Evolutionary conservation across 352 stramenopile genomes (phyloP).

Genomic region (Pythium graminicola): DNA sequence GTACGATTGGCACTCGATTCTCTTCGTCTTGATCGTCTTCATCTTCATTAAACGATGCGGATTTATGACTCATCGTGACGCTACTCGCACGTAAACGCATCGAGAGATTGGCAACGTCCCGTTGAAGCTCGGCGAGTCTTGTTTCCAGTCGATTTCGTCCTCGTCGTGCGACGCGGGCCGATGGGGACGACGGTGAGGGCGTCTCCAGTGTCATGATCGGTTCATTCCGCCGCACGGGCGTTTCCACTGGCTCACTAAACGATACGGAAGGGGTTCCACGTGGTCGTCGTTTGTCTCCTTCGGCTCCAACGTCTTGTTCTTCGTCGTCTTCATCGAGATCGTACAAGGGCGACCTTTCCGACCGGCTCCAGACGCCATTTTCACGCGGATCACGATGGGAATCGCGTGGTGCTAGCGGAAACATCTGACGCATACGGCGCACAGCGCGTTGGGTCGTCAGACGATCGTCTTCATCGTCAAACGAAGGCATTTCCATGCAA

Average conservation of each 20-base stretch:
- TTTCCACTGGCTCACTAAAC: slow-evolving; percentile 23
- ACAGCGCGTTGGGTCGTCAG: background rate
- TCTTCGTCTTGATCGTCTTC: background rate
- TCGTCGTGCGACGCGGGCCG: slow-evolving; percentile 4
- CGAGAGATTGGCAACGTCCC: slow-evolving; percentile 68
- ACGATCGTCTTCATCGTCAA: slow-evolving; percentile 21
- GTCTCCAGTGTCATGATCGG: slow-evolving; percentile 1
- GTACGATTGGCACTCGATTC: background rate
- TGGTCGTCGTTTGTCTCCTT: background rate
- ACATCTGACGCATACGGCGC: slow-evolving; percentile 4
- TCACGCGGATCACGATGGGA: background rate
- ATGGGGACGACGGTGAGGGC: slow-evolving; percentile 28
- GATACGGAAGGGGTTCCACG: slow-evolving; percentile 20
- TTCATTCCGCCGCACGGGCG: background rate
- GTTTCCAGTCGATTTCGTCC: slow-evolving; percentile 55
- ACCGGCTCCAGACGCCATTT: background rate
- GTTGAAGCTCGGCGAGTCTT: slow-evolving; percentile 63
- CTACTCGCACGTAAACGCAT: slow-evolving; percentile 47
- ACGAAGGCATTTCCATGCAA: slow-evolving; percentile 13
- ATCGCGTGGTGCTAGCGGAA: background rate
- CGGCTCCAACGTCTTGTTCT: background rate
- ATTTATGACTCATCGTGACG: slow-evolving; percentile 17
- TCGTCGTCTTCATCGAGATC: slow-evolving; percentile 1
- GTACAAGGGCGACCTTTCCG: background rate
- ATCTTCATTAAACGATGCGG: slow-evolving; percentile 19